Evolutionary conservation across 1,284 basidiomycete species (phyloP).

Genomic region (Malassezia furfur): DNA sequence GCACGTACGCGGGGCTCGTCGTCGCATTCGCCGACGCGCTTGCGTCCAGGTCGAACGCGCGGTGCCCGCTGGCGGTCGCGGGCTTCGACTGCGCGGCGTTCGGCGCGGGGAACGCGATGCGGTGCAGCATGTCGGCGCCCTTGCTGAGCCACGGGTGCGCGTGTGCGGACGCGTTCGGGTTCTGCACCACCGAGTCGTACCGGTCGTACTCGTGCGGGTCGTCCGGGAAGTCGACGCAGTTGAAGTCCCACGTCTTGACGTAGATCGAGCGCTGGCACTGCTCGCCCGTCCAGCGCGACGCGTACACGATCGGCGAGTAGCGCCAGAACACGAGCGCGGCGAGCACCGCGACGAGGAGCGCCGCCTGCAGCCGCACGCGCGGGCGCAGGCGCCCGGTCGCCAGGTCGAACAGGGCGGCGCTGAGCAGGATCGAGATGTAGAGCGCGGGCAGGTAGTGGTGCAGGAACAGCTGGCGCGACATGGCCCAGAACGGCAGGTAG

Average conservation of each 20-base stretch:
- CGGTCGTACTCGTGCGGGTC: slow-evolving; percentile 22
- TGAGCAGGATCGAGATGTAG: slow-evolving; percentile 79
- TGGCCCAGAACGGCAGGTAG: slow-evolving; percentile 91
- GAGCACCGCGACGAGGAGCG: slow-evolving; percentile 61
- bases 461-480: slow-evolving; percentile 88
- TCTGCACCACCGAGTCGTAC: slow-evolving; percentile 24
- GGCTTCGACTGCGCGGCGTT: not conserved
- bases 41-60: not conserved
- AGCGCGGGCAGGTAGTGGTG: slow-evolving; percentile 95
- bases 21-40: not conserved
- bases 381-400: slow-evolving; percentile 69
- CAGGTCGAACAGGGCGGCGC: slow-evolving; percentile 72
- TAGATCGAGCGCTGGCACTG: slow-evolving; percentile 71
- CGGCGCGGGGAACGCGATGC: not conserved
- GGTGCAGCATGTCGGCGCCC: slow-evolving; percentile 4
- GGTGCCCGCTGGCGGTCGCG: not conserved
- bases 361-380: slow-evolving; percentile 67
- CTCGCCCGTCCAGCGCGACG: slow-evolving; percentile 70
- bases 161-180: slow-evolving; percentile 2
- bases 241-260: slow-evolving; percentile 91
- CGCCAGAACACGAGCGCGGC: slow-evolving; percentile 69
- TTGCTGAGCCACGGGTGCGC: slow-evolving; percentile 3
- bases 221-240: slow-evolving; percentile 56
- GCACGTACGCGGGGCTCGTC: not conserved
- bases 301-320: slow-evolving; percentile 78